These are phyloP conservation scores for Canariomyces notabilis DNA, from an alignment of 2,329 filamentous ascomycete genomes.

Conservation along the genomic window DNA sequence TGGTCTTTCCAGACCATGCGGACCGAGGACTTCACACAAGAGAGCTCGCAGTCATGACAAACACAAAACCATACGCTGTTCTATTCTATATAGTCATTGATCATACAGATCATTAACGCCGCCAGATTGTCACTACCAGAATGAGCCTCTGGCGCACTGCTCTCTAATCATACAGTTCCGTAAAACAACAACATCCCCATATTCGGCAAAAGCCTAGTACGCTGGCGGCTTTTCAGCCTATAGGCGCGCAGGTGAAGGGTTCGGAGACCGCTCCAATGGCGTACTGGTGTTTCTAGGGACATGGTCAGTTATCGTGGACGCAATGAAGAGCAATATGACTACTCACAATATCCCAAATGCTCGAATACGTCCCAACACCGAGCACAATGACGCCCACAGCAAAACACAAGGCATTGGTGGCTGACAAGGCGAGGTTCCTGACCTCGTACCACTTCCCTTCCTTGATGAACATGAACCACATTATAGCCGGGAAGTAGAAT, in stretches of 20 bases:
- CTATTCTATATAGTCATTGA: slow-evolving; percentile 3
- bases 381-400: slow-evolving; percentile 26
- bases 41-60: too few relatives aligned
- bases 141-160: not conserved
- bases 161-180: not conserved
- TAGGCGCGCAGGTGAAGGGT: slow-evolving; percentile 22
- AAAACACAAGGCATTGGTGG: slow-evolving; percentile 23
- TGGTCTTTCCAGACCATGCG: too few relatives aligned
- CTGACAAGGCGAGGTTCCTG: slow-evolving; percentile 22
- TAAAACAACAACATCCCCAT: not conserved
- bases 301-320: too few relatives aligned
- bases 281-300: slow-evolving; percentile 20
- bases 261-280: slow-evolving; percentile 12
- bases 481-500: slow-evolving; percentile 32
- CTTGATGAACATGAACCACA: slow-evolving; percentile 32
- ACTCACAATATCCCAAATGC: slow-evolving; percentile 29
- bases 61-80: not conserved
- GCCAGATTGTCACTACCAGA: slow-evolving; percentile 5
- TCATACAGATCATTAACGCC: slow-evolving; percentile 4
- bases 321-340: not conserved
- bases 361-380: slow-evolving; percentile 27
- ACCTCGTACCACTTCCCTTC: slow-evolving; percentile 27
- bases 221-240: not conserved
- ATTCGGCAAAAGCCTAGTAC: not conserved
- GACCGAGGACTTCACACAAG: too few relatives aligned